Base-by-base conservation (phyloP, 1,284 basidiomycete species). In the Pseudozyma tsukubaensis region DNA sequence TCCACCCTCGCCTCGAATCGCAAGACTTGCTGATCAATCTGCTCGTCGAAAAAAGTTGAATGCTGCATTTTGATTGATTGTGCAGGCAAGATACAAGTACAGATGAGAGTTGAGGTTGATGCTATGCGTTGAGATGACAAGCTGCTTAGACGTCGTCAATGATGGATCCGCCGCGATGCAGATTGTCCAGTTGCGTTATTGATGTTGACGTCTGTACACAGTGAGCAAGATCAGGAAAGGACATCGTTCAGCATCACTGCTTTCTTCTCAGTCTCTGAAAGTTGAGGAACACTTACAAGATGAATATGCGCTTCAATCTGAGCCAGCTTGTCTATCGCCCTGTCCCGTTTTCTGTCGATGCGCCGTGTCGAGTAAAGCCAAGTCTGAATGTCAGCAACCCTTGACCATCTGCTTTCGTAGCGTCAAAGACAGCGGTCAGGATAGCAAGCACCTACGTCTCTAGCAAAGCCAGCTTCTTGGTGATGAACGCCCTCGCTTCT, bases 241-340 rank as follows among this genome's bases (percentile, higher is more conserved):
- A 14, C 7, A 12, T 4, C 8, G 52, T 44, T 36, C 50, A 50
- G 14, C 1, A 19, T 13, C 50, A 34, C 14, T 13, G 1, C 35
- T 34, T 2, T 18, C 44, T 32, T 3, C n/a, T 36, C 21, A 4
- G 10, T 10, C 16, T 4, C n/a, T 4, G 18, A 9, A 9, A 19
- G 14, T 9, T n/a, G 14, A 10, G 3, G 19, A 39, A 18, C 14
- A 65, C 64, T 42, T 61, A 70, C 71, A 10, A 76, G 63, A 43
- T 76, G 73, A 14, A 76, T 62, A 24, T 76, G 73, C 13, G 73
- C 73, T 32, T 76, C 73, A 44, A 76, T 76, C 57, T 76, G 62
- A 1, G 73, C 69, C 2, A 76, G 49, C 54, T 72, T 69, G 44
- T 76, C 73, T 19, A 69, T 56, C 36, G 69, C 70, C 42, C 60